Conservation (phyloP, 2,329 filamentous ascomycete genomes). For the Lomentospora prolificans region DNA sequence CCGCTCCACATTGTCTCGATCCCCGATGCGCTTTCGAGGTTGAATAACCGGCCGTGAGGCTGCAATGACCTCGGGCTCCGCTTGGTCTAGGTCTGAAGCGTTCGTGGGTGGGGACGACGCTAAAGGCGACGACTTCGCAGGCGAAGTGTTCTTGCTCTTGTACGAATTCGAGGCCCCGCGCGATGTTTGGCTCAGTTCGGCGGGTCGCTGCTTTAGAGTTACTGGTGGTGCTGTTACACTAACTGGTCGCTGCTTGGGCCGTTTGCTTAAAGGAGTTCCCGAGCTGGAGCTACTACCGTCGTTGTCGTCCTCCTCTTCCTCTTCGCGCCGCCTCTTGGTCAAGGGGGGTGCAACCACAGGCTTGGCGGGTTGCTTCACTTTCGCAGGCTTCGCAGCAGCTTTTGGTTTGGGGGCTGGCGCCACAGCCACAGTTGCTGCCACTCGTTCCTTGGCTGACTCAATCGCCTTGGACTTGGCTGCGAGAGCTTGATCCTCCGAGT, state of each 20-base stretch:
- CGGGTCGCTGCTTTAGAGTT: slow-evolving; percentile 32
- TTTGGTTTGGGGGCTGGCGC: slow-evolving; percentile 9
- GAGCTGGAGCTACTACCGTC: slow-evolving; percentile 51
- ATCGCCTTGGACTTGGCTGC: slow-evolving; percentile 19
- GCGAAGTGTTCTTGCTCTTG: slow-evolving; percentile 44
- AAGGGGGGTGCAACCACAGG: slow-evolving; percentile 16
- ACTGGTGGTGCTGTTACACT: slow-evolving; percentile 8
- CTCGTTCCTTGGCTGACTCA: not conserved
- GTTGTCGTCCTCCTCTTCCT: slow-evolving; percentile 38
- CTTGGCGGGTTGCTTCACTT: slow-evolving; percentile 15
- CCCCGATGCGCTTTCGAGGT: slow-evolving; percentile 1
- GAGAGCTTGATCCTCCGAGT: slow-evolving; percentile 38
- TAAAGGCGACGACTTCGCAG: slow-evolving; percentile 53
- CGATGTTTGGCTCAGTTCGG: slow-evolving; percentile 39
- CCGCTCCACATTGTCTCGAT: slow-evolving; percentile 14
- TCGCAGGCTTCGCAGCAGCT: slow-evolving; percentile 10
- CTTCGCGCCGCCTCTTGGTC: slow-evolving; percentile 42
- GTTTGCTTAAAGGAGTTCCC: slow-evolving; percentile 46
- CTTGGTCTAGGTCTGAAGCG: slow-evolving; percentile 49
- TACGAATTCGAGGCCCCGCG: slow-evolving; percentile 23
- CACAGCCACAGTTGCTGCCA: not conserved
- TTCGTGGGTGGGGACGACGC: slow-evolving; percentile 58
- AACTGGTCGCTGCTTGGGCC: slow-evolving; percentile 40
- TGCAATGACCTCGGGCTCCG: not conserved
- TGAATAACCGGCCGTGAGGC: slow-evolving; percentile 3